Base-by-base conservation (phyloP, 148 eudicot genomes). In the Polygonum aviculare region DNA sequence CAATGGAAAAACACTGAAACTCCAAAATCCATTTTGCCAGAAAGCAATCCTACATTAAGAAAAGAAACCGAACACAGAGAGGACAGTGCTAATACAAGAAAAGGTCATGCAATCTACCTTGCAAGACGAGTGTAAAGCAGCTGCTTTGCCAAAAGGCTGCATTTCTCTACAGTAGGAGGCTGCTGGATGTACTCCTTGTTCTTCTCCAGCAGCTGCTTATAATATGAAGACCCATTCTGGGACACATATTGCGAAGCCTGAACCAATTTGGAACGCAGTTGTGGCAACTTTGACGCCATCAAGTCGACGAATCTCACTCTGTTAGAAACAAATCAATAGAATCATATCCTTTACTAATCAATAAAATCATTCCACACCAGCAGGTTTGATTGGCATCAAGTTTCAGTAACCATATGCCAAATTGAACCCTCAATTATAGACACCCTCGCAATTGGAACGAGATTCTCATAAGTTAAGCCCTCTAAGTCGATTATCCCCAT, bases 91-190 rank as follows among this genome's bases (percentile, higher is more conserved):
- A n/a, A 8, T 71, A 40, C 48, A 16, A 45, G 22, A 39, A 71
- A 49, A 49, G 39, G 26, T 4, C 36, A 11, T 45, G 73, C 50
- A 11, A 60, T 11, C 11, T 76, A 76, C 78, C 78, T 76, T 60
- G 78, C 78, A 65, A 76, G 78, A 47, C 73, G 78, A 19, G 78
- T 76, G 78, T 76, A 76, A 44, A 76, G 16, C 35, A 76, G 67
- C 57, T 62, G 73, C 39, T 76, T 76, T 19, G 78, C 59, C 57
- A 76, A 76, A 65, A 76, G 55, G 55, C 65, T 48, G 73, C 78
- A 76, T 18, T 65, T 63, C 55, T 76, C 78, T 35, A 65, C 73
- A 63, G 78, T 60, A 65, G 78, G 55, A 12, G 55, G 78, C 57
- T 76, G 52, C 59, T 76, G 78, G 44, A 76, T 76, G 57, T 57